Evolutionary conservation across 371 early-diverging fungal genomes (phyloP), one percentile per base, ranked within the genome.

Genomic region (Haplosporangium sp.): DNA sequence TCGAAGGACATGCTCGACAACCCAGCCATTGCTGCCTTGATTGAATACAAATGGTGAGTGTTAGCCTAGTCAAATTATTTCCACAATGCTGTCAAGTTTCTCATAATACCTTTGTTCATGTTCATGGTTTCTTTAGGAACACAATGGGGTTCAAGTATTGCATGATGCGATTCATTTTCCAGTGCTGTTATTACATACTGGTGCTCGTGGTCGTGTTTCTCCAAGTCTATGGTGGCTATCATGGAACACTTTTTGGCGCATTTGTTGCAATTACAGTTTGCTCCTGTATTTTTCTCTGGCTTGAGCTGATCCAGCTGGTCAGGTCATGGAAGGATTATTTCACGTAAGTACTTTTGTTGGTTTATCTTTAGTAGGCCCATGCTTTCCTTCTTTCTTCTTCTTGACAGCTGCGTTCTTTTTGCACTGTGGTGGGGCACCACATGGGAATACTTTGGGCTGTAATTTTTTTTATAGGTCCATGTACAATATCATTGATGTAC

Each of bases 11-110:
- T 48, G 36, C 14, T 65, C n/a, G 65, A 65, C 16, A 65, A 65
- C 41, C 65, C 65, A 0, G 58, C 58, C 11, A 58, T 58, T 16
- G 50, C 14, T 2, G 58, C 58, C n/a, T 18, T 65, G 18, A 21
- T 65, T 7, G 40, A 40, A 2, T 65, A 37, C 45, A 65, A 65
- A 50, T 65, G 65, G 65, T 65, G 42, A 12, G 56, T 40, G 38
- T 16, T 4, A 54, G 38, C 2, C 18, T 36, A 10, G 2, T 29
- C 9, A 21, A 2, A 5, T 11, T 37, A 4, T 54, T 1, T 21
- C 55, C 20, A 18, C 48, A n/a, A 54, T 36, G 9, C 50, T 13
- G 7, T 16, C n/a, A 55, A 20, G 16, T 37, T 54, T 23, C 54
- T 62, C 11, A 10, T 20, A 23, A 51, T 43, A 7, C 0, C 42